Conservation (phyloP, 164 flowering plant species). For the Aristolochia fimbriata region DNA sequence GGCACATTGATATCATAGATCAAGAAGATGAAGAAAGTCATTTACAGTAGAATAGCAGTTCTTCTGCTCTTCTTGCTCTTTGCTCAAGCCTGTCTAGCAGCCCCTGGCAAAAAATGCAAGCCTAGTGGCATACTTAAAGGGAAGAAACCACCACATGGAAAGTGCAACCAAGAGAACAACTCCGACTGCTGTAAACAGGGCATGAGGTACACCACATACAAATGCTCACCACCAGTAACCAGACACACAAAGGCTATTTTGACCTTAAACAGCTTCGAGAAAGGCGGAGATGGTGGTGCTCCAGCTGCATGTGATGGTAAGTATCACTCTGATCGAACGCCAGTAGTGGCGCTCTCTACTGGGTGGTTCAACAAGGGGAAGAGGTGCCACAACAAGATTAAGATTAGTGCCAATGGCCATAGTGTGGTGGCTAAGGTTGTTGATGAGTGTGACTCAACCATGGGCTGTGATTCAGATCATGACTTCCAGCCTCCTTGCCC, state of each 20-base stretch:
- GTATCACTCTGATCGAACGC: not conserved
- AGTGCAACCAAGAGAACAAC: constrained; percentile 6
- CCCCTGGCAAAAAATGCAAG: constrained; percentile 3
- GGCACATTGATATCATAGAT: no score
- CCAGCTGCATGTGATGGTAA: constrained; percentile 4
- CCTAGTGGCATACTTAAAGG: constrained; percentile 6
- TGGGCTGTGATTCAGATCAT: constrained; percentile 8
- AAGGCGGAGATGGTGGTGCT: constrained; percentile 8
- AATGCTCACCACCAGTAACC: constrained; percentile 8
- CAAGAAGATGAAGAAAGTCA: not conserved
- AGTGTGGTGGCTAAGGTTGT: constrained; percentile 8
- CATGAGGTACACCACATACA: not conserved
- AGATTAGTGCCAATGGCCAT: constrained; percentile 2
- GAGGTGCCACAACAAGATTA: constrained; percentile 4
- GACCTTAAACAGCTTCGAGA: constrained; percentile 6
- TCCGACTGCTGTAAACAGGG: constrained; percentile 7
- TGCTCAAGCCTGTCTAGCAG: not conserved
- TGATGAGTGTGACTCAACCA: constrained; percentile 12
- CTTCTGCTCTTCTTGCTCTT: not conserved
- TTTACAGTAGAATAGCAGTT: not conserved
- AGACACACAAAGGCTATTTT: constrained; percentile 3
- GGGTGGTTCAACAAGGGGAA: constrained; percentile 3
- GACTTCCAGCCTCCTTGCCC: constrained; percentile 9
- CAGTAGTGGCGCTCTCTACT: constrained; percentile 5
- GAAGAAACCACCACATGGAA: constrained; percentile 1